These are phyloP conservation scores for Cystobasidiaceae sp. DNA, from an alignment of 1,284 basidiomycete genomes.

Conservation along the genomic window DNA sequence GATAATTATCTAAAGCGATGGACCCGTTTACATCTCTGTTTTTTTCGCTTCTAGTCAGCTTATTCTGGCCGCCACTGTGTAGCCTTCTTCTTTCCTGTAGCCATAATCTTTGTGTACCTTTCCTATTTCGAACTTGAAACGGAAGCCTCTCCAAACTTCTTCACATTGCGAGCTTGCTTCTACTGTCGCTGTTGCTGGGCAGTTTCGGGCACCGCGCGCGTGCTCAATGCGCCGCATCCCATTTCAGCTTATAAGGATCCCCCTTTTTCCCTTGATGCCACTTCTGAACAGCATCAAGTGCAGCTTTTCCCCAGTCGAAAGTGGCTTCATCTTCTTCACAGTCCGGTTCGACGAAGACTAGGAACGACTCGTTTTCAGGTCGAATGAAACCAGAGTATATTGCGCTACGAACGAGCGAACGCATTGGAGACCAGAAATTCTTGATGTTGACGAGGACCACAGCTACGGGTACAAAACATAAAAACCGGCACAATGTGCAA, in stretches of 20 bases:
- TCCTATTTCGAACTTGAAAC: no score
- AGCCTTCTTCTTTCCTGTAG: no score
- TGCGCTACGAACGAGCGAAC: conserved; percentile 17
- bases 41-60: no score
- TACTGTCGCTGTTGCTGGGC: no score
- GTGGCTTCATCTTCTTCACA: background rate
- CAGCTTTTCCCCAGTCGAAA: conserved; percentile 25
- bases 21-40: no score
- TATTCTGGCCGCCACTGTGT: no score
- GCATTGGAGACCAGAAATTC: conserved; percentile 23
- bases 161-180: no score
- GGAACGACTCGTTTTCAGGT: conserved; percentile 14
- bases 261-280: conserved; percentile 17
- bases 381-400: conserved; percentile 21
- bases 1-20: no score
- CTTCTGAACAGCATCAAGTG: conserved; percentile 20
- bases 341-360: conserved; percentile 22
- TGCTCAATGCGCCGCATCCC: no score
- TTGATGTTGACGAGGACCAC: conserved; percentile 29
- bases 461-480: background rate
- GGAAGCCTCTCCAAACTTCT: no score
- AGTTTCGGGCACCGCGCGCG: no score
- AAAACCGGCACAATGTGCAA: background rate
- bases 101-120: no score
- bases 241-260: conserved; percentile 21